Percentiles rank a stretch among this genome's conserved stretches.
These are phyloP conservation scores for Gossypium thurberi DNA, from an alignment of 345 rosid genomes.

Conservation along the genomic window DNA sequence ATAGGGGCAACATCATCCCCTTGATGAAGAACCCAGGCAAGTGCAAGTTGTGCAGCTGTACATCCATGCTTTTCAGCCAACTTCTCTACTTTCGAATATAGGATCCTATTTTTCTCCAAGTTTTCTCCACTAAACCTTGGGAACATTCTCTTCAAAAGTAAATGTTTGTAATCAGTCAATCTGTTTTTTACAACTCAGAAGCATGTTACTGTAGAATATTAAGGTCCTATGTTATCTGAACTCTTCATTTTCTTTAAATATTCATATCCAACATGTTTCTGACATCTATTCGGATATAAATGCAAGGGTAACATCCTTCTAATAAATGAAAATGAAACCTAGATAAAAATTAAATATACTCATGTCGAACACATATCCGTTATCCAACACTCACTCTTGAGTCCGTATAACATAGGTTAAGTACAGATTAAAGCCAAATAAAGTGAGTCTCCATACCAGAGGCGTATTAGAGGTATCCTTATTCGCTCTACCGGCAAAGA, in stretches of 20 bases:
- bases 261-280: too few species aligned
- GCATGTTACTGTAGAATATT: neutral
- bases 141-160: neutral
- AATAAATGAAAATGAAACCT: neutral
- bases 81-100: conserved; percentile 24
- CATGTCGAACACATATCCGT: neutral
- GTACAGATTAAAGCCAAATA: neutral
- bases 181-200: neutral
- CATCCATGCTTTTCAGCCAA: conserved; percentile 30
- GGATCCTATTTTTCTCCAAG: conserved; percentile 23
- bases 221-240: too few species aligned
- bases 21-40: conserved; percentile 41
- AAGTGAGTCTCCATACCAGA: conserved; percentile 23
- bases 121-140: conserved; percentile 24
- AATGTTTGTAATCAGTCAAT: neutral
- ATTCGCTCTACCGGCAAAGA: conserved; percentile 44
- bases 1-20: conserved; percentile 17
- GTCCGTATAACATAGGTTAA: neutral
- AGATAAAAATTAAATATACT: neutral
- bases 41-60: conserved; percentile 36
- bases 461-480: conserved; percentile 16
- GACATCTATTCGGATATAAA: too few species aligned
- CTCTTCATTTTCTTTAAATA: too few species aligned
- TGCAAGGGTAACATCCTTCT: neutral
- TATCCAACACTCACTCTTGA: neutral